phyloP scores from a whole-genome alignment of 371 early-diverging fungal species.

The Dentiscutata heterogama region DNA sequence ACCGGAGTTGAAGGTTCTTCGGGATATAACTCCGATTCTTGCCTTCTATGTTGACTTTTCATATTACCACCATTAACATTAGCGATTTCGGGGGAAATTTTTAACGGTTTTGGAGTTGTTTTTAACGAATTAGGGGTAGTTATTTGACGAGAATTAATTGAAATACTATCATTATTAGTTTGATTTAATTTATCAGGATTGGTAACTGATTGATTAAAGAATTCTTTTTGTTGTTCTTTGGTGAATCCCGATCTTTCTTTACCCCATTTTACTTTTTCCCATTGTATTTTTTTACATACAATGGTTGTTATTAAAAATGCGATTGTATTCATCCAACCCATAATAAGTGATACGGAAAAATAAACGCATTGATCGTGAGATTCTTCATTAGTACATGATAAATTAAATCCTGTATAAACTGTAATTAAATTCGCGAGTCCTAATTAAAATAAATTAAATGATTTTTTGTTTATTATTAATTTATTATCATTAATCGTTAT shows the following conservation, averaged over 20 bases:
- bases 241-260: slow-evolving; percentile 2
- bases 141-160: too few relatives aligned
- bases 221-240: too few relatives aligned
- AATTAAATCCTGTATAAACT: neutral
- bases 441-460: neutral
- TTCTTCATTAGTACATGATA: neutral
- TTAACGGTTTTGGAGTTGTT: too few relatives aligned
- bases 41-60: too few relatives aligned
- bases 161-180: too few relatives aligned
- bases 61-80: too few relatives aligned
- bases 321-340: slow-evolving; percentile 6
- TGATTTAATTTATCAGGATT: too few relatives aligned
- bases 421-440: neutral
- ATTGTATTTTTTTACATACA: neutral
- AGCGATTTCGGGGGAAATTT: too few relatives aligned
- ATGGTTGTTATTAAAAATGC: neutral
- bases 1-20: too few relatives aligned
- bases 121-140: too few relatives aligned
- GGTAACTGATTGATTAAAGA: too few relatives aligned
- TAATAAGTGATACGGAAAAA: neutral
- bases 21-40: too few relatives aligned
- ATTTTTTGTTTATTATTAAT: neutral
- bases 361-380: neutral
- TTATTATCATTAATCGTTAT: neutral
- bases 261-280: slow-evolving; percentile 7